Evolutionary conservation across 768 basidiomycete genomes (phyloP), one percentile per base, ranked within the genome.

Genomic region (Serendipita vermifera): DNA sequence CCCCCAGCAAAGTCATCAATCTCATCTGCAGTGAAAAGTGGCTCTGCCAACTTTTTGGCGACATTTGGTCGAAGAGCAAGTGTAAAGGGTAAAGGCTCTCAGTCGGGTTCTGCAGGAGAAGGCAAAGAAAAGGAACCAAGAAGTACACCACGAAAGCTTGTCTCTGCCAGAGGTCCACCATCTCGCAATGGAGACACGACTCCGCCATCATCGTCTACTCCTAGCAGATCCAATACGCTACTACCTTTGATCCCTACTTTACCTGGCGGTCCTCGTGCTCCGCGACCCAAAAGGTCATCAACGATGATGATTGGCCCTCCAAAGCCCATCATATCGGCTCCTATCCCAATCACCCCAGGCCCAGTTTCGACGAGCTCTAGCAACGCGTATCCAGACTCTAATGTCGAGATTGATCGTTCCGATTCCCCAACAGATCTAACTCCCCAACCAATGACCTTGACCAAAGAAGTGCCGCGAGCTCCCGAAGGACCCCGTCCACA

Each of bases 61-160:
- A 81, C 85, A 0, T 74, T 89, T 14, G 83, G 85, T 11, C 75
- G 86, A 24, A 87, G 81, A 64, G 72, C 78, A 20, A 87, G 86
- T 64, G 29, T 51, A 15, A 22, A 31, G 24, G 29, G 24, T 11
- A 20, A 31, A 20, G 46, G 46, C 4, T 22, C 46, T 4, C 46
- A 51, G 29, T 51, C 46, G n/a, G 46, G 24, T 29, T 27, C 46
- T 15, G 46, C 26, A 60, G 75, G 32, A 75, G 69, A 66, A 70
- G 66, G 46, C 56, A 63, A 29, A 66, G 73, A 64, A 59, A 67
- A 60, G 31, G 62, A 58, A 27, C 62, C 61, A 17, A 59, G 55
- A 9, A 33, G 17, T 13, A 38, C 63, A 5, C 56, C 62, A 13
- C 38, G 56, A 5, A 64, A 63, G 27, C 68, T 60, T 15, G 68